phyloP scores from a whole-genome alignment of 441 rosid species.

The Croton setiger region DNA sequence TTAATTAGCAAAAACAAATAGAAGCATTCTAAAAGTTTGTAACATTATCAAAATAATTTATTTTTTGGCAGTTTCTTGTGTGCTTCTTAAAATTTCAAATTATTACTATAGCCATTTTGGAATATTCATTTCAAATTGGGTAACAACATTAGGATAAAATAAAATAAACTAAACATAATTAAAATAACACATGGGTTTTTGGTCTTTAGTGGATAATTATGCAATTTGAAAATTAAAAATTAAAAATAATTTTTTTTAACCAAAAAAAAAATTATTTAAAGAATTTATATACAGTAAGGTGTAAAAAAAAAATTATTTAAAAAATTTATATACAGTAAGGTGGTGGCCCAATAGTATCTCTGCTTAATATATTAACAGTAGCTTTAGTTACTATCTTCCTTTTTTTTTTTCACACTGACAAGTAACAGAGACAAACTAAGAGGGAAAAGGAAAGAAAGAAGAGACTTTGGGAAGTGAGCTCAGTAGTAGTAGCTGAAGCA shows the following conservation, averaged over 20 bases:
- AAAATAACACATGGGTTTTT: too few species aligned
- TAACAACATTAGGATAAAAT: background rate
- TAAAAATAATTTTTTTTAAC: conserved; percentile 2
- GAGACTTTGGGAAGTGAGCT: conserved; percentile 35
- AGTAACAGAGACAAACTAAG: conserved; percentile 12
- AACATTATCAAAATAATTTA: background rate
- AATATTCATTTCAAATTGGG: background rate
- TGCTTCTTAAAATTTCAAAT: background rate
- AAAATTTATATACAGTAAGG: conserved; percentile 8
- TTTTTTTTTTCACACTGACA: conserved; percentile 14
- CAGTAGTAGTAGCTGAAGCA: conserved; percentile 3
- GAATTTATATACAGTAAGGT: too few species aligned
- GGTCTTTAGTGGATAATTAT: background rate
- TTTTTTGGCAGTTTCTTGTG: background rate
- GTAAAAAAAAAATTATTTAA: too few species aligned
- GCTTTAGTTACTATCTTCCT: conserved; percentile 10
- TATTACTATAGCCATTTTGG: background rate
- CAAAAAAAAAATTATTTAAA: too few species aligned
- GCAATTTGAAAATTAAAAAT: background rate
- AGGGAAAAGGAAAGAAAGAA: too few species aligned
- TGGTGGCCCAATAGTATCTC: conserved; percentile 14
- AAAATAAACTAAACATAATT: too few species aligned
- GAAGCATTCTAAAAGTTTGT: background rate
- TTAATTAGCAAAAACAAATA: background rate
- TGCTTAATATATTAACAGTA: conserved; percentile 11